Percentiles rank a stretch among this genome's conserved stretches.
phyloP scores from a whole-genome alignment of 169 alveolate genomes.

The Plasmodium vivax region DNA sequence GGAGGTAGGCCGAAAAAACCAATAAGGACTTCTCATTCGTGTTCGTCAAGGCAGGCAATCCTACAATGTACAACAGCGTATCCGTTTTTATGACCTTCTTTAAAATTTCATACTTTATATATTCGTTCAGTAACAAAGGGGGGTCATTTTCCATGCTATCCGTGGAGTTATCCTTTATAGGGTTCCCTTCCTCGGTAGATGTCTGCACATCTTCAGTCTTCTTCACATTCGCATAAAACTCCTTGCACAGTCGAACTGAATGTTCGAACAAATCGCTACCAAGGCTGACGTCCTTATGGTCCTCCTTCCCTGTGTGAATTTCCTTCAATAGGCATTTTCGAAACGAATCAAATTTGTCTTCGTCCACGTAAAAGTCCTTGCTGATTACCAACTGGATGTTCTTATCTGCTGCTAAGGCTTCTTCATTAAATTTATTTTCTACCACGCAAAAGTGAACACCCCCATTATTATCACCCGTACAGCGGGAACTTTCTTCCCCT shows the following conservation, averaged over 20 bases:
- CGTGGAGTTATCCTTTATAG: not conserved
- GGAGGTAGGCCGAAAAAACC: constrained; percentile 58
- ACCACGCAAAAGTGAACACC: not conserved
- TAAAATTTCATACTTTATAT: constrained; percentile 19
- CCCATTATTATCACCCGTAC: not conserved
- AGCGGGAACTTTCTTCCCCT: not conserved
- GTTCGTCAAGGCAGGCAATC: constrained; percentile 55
- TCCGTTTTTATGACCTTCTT: constrained; percentile 57
- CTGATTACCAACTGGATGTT: constrained; percentile 35
- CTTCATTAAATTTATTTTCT: constrained; percentile 34
- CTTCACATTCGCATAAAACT: constrained; percentile 15
- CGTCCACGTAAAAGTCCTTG: constrained; percentile 59
- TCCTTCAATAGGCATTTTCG: constrained; percentile 9
- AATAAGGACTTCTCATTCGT: constrained; percentile 61
- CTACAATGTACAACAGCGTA: constrained; percentile 36
- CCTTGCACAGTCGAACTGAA: constrained; percentile 30
- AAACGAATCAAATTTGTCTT: constrained; percentile 32
- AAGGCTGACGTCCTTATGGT: not conserved
- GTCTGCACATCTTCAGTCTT: not conserved
- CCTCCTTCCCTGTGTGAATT: not conserved
- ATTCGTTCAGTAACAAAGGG: constrained; percentile 38
- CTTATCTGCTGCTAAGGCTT: not conserved
- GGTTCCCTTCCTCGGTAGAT: not conserved
- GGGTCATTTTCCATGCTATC: not conserved
- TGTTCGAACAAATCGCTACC: not conserved